Base-by-base conservation (phyloP, 108 stramenopile genomes). In the Aureococcus anophagefferens region DNA sequence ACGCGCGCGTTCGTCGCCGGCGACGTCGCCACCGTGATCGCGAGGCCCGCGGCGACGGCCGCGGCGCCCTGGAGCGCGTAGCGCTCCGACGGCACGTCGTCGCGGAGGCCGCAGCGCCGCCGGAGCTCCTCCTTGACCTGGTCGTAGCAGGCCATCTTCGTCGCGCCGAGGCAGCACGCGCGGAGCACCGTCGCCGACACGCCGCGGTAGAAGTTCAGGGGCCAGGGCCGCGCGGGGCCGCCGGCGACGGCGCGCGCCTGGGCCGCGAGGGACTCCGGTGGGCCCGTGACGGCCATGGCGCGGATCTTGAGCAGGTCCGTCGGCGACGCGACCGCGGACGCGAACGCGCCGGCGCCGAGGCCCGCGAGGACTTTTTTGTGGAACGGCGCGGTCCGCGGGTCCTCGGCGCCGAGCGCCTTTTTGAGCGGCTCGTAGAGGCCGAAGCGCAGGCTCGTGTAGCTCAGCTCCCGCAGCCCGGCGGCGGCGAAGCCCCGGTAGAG, bases 251-350 rank as follows among this genome's bases (percentile, higher is more conserved):
- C 3, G 1, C 25, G 17, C 21, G 25, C 51, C 1, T 59, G 51
- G 3, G 17, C 25, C 1, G 51, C 51, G 51, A 59, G 1, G 17
- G 51, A 59, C 25, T 16, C 25, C 51, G 21, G 17, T 25, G 51
- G 51, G 1, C 14, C 25, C 32, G 30, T 32, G 11, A 28, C 33
- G 64, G 32, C 33, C 16, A 21, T 5, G 15, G 25, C 25, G 3
- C 64, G 64, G 64, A 64, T 64, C 32, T 64, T 64, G 15, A 64
- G 4, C 64, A 64, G 16, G 32, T 64, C 64, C 30, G 64, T 31
- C 30, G 64, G 64, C 3, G 29, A 25, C 64, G 64, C 64, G 32
- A 64, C 13, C 7, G 64, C 64, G 4, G 64, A 31, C 7, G 30
- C 64, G 33, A 32, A 11, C 30, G 18, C 64, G 14, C 64, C 64